Conservation (phyloP, 176 grass and related monocot genomes). For the Triticum urartu region DNA sequence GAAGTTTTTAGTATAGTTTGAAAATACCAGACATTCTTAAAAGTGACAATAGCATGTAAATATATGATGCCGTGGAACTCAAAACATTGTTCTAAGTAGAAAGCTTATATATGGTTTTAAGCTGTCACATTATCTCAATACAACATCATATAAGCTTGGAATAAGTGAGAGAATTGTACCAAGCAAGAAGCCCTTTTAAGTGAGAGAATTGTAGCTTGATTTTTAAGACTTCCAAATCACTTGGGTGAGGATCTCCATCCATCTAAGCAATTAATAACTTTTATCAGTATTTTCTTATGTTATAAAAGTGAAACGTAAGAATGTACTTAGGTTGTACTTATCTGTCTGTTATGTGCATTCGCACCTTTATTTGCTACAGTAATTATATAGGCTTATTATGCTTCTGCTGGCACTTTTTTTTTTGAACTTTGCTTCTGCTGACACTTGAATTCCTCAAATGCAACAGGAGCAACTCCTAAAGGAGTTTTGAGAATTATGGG, state of each 20-base stretch:
- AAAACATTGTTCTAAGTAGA: neutral
- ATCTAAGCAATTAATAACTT: neutral
- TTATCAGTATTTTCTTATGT: neutral
- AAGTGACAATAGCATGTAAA: conserved; percentile 13
- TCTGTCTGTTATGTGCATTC: neutral
- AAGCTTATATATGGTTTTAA: neutral
- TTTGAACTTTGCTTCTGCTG: neutral
- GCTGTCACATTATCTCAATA: neutral
- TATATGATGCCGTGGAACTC: neutral
- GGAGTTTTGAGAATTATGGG: conserved; percentile 92
- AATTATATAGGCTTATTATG: neutral
- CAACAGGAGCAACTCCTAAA: conserved; percentile 92
- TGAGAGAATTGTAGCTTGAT: neutral
- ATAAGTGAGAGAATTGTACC: neutral
- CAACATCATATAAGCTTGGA: neutral
- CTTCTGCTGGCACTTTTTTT: conserved; percentile 6
- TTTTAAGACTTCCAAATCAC: conserved; percentile 1
- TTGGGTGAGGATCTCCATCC: neutral
- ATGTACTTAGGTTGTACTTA: neutral
- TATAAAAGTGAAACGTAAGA: neutral
- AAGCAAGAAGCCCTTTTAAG: neutral
- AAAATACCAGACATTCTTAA: neutral
- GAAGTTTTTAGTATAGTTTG: neutral
- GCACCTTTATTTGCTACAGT: neutral
- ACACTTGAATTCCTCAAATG: conserved; percentile 25